A percentile compares a stretch with the other conserved stretches of the same genome.
phyloP scores from a whole-genome alignment of 305 asterid genomes.

The Fraxinus paxiana region DNA sequence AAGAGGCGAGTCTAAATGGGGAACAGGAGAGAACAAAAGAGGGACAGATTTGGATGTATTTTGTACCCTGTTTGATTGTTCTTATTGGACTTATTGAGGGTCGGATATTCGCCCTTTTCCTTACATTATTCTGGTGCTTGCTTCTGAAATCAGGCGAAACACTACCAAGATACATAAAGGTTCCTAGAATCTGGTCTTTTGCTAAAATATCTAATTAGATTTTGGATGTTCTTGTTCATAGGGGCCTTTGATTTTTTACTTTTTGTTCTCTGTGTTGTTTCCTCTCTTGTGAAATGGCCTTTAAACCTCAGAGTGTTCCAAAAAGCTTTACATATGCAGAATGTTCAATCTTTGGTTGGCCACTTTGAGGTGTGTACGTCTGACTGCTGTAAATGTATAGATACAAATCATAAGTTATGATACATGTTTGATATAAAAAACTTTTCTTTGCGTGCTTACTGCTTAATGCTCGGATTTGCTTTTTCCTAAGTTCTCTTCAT shows the following conservation, averaged over 20 bases:
- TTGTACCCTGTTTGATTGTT: constrained; percentile 40
- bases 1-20: constrained; percentile 6
- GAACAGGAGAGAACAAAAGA: constrained; percentile 7
- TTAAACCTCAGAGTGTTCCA: constrained; percentile 10
- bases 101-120: constrained; percentile 42
- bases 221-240: constrained; percentile 3
- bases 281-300: constrained; percentile 26
- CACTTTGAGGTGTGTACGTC: constrained; percentile 18
- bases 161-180: constrained; percentile 22
- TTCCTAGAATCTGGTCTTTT: constrained; percentile 18
- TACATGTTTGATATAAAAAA: not conserved
- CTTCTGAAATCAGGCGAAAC: constrained; percentile 20
- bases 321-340: constrained; percentile 14
- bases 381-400: constrained; percentile 40
- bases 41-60: constrained; percentile 28
- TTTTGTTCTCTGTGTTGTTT: constrained; percentile 11
- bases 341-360: constrained; percentile 28
- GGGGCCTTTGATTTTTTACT: not conserved
- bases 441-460: not conserved
- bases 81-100: constrained; percentile 61
- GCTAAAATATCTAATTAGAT: constrained; percentile 22
- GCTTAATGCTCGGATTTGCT: not conserved
- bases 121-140: constrained; percentile 50
- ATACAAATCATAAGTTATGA: not conserved
- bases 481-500: not conserved